These are phyloP conservation scores for Phytopythium delawarense DNA, from an alignment of 352 stramenopile genomes.

Conservation along the genomic window DNA sequence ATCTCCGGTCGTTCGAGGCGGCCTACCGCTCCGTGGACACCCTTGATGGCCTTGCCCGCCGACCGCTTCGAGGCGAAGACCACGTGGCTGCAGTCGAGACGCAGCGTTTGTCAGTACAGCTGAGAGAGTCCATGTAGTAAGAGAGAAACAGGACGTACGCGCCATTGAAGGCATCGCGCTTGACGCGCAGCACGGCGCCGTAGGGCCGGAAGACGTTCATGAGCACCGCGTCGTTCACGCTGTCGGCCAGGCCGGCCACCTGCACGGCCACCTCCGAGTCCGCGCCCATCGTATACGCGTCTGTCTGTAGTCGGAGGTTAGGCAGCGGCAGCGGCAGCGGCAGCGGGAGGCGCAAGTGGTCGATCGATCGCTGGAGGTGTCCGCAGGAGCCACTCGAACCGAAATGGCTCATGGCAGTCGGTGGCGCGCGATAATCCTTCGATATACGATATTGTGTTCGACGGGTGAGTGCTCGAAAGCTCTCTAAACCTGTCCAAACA, in stretches of 20 bases:
- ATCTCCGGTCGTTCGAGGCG: neutral
- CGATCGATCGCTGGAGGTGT: neutral
- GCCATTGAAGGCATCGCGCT: conserved; percentile 37
- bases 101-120: neutral
- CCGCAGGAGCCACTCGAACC: neutral
- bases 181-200: conserved; percentile 49
- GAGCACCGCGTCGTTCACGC: conserved; percentile 34
- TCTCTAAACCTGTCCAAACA: neutral
- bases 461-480: neutral
- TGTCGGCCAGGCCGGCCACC: conserved; percentile 41
- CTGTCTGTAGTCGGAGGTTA: neutral
- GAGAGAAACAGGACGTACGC: conserved; percentile 33
- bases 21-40: conserved; percentile 43
- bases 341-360: neutral
- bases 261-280: conserved; percentile 25
- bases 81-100: conserved; percentile 27
- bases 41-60: conserved; percentile 32
- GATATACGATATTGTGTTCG: neutral
- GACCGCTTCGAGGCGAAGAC: conserved; percentile 23
- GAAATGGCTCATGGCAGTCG: neutral
- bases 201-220: conserved; percentile 57
- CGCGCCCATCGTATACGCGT: neutral
- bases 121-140: neutral
- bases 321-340: neutral
- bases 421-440: conserved; percentile 4